phyloP scores from a whole-genome alignment of 768 basidiomycete genomes.

The Mycena crocata region DNA sequence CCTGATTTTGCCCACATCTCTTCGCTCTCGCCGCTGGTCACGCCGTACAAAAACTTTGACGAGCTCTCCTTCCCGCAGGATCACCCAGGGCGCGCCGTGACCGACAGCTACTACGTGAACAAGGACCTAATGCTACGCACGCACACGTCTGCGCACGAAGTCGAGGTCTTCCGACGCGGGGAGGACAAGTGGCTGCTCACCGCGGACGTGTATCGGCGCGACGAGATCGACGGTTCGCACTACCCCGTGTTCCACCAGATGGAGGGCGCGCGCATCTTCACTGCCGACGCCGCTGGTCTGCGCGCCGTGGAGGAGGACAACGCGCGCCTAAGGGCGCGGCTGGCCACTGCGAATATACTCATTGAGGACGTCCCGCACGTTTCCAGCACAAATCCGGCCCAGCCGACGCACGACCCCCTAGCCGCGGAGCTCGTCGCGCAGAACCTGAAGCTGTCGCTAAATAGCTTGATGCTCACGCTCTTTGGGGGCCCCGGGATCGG shows the following conservation, averaged over 20 bases:
- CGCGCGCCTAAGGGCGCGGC: conserved; percentile 63
- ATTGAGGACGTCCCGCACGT: conserved; percentile 89
- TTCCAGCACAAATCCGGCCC: conserved; percentile 82
- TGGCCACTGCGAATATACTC: conserved; percentile 80
- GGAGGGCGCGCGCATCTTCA: conserved; percentile 91
- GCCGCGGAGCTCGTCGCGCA: conserved; percentile 80
- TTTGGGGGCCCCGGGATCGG: conserved; percentile 70
- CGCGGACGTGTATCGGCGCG: conserved; percentile 96
- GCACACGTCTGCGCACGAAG: conserved; percentile 98
- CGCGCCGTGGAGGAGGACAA: conserved; percentile 80
- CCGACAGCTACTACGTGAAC: conserved; percentile 98
- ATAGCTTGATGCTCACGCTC: conserved; percentile 83
- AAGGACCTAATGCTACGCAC: conserved; percentile 92
- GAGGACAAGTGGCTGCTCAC: conserved; percentile 89
- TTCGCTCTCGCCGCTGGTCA: conserved; percentile 89
- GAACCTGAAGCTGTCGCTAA: conserved; percentile 92
- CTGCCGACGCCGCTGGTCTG: conserved; percentile 66
- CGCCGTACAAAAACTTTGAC: conserved; percentile 94
- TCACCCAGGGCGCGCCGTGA: conserved; percentile 91
- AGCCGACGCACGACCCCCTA: conserved; percentile 78
- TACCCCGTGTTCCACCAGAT: conserved; percentile 99
- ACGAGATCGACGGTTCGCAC: conserved; percentile 97
- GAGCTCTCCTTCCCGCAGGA: conserved; percentile 93
- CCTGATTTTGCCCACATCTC: conserved; percentile 77
- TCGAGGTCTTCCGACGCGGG: conserved; percentile 85